Base-by-base conservation (phyloP, 2,329 filamentous ascomycete species). In the Bipolaris oryzae region DNA sequence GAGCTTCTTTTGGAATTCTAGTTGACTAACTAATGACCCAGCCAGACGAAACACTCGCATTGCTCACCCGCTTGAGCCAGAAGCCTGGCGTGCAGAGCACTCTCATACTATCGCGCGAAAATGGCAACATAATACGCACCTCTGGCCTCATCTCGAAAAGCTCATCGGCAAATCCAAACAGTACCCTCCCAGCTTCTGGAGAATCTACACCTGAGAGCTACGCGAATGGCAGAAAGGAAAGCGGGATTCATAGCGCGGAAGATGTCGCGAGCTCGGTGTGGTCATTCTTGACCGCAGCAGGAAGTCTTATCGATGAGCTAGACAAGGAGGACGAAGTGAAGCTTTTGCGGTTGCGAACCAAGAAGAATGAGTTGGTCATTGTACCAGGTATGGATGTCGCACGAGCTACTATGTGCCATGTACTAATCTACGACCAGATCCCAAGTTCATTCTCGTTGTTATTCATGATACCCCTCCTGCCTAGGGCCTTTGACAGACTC, bases 361-460 rank as follows among this genome's bases (percentile, higher is more conserved):
- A 88, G 80, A 92, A 90, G 75, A 89, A 92, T 67, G 91, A 96
- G 75, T 79, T 95, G 60, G 89, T 95, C 57, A 91, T 95, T 69
- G 89, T 94, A 18, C 90, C 90, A 50, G 81, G 81, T 82, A 73
- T 44, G 75, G 55, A 28, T 21, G 41, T 11, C 7, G 31, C 5
- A 18, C 21, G 15, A 35, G 20, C n/a, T 28, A 7, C 25, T 37
- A 15, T 28, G 11, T 20, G 38, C 16, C 18, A 43, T 18, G 10
- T 7, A 51, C 65, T 74, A 57, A 72, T 38, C 1, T 38, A 60
- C 20, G 35, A 15, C 23, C 55, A 74, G 91, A 94, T 74, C 71
- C 84, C 38, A 92, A 91, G 70, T 96, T 90, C 76, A 80, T 95
- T 44, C 82, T 94, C 35, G 86, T 93, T 52, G 88, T 92, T 35